phyloP scores from a whole-genome alignment of 148 eudicot genomes.

The Vaccinium myrtillus region DNA sequence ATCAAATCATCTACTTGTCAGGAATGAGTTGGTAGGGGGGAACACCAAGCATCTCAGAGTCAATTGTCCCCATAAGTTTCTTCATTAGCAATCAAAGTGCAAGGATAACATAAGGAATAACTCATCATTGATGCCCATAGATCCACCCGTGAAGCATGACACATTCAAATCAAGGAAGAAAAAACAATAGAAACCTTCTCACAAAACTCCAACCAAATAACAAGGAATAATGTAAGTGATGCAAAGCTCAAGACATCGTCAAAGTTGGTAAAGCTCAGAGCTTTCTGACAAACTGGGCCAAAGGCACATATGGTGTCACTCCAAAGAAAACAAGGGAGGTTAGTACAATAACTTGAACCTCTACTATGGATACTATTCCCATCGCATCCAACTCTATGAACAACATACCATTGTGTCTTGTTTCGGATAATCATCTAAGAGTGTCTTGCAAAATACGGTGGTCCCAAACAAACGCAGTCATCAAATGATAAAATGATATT shows the following conservation, averaged over 20 bases:
- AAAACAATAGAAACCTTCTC: neutral
- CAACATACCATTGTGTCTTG: neutral
- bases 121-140: conserved; percentile 19
- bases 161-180: neutral
- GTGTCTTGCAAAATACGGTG: neutral
- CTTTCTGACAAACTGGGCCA: neutral
- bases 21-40: neutral
- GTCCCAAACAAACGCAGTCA: neutral
- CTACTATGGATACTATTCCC: neutral
- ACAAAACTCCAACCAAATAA: neutral
- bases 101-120: conserved; percentile 33
- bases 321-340: neutral
- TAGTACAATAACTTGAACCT: too few relatives aligned
- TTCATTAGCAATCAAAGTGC: conserved; percentile 41
- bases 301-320: neutral
- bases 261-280: neutral
- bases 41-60: conserved; percentile 18
- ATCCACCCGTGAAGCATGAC: neutral
- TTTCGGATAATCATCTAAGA: neutral
- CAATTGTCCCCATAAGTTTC: conserved; percentile 24
- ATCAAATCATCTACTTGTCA: neutral
- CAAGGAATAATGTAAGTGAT: neutral
- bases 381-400: neutral
- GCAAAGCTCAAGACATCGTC: neutral
- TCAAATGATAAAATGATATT: neutral